Conservation (phyloP, 2,329 filamentous ascomycete species). For the Geosmithia flava region DNA sequence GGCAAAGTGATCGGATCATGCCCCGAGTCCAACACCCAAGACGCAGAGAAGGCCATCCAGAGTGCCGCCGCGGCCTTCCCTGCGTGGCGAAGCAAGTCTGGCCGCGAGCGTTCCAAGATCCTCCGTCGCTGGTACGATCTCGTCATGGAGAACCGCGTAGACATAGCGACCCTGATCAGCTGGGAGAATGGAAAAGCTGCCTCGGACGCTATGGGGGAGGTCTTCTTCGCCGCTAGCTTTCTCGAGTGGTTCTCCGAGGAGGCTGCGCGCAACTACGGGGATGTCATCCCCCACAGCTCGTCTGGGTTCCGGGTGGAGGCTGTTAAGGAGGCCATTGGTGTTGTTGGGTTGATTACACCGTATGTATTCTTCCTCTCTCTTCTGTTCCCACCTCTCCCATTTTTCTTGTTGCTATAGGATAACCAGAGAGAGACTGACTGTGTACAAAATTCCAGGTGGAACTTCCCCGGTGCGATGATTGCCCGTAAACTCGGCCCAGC, state of each 20-base stretch:
- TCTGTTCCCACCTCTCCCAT: too few relatives aligned
- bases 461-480: slow-evolving; percentile 28
- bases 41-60: slow-evolving; percentile 55
- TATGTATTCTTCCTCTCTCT: too few relatives aligned
- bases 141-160: slow-evolving; percentile 49
- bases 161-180: slow-evolving; percentile 54
- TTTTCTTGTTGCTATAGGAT: too few relatives aligned
- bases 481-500: slow-evolving; percentile 27
- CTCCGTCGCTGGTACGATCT: slow-evolving; percentile 51
- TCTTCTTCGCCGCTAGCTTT: slow-evolving; percentile 40
- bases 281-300: slow-evolving; percentile 39
- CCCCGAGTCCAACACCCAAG: slow-evolving; percentile 54
- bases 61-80: slow-evolving; percentile 51
- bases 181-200: slow-evolving; percentile 58
- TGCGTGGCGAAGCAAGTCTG: slow-evolving; percentile 41
- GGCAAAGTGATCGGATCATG: slow-evolving; percentile 54
- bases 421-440: too few relatives aligned
- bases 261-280: slow-evolving; percentile 42
- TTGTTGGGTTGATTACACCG: slow-evolving; percentile 9
- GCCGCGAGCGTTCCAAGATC: slow-evolving; percentile 44
- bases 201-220: slow-evolving; percentile 42
- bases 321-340: slow-evolving; percentile 8
- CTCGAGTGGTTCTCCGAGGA: slow-evolving; percentile 50
- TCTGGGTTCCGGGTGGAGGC: slow-evolving; percentile 33
- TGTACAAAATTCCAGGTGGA: slow-evolving; percentile 29